Base-by-base conservation (phyloP, 2,329 filamentous ascomycete genomes). In the Penicillium sp. region DNA sequence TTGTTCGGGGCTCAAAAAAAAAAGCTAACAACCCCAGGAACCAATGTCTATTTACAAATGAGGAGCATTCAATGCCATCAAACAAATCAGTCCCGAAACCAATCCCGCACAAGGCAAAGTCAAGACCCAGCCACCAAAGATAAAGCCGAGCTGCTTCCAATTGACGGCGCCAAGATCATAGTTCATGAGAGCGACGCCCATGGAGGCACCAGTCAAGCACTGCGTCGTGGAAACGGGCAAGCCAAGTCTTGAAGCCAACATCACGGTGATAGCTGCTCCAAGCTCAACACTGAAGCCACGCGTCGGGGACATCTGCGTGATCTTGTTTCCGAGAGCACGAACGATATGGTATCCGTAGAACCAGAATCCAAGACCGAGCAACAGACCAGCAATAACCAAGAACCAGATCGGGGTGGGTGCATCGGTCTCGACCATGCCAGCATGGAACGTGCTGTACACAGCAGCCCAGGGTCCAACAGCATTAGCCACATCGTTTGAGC, bases 401-500 rank as follows among this genome's bases (percentile, higher is more conserved):
- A 76, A 73, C 77, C 77, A 79, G 38, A 73, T 58, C 6, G 77
- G 77, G 0, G 73, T 75, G 8, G 65, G 56, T 2, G 71, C 68
- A 13, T 73, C 55, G 6, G 69, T 70, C 6, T 60, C 54, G 19
- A 76, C 68, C 4, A 53, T 47, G 13, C 74, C 75, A 0, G 71
- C 69, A 15, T 64, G 57, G 60, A 63, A 79, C 6, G 73, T 74
- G 17, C 0, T 33, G 31, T 33, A 33, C 2, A 70, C 67, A 1
- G 73, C 71, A 1, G 73, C 70, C 68, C 73, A 78, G n/a, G 76
- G 75, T 0, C 74, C 74, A 25, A 78, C 71, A 0, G 75, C 75
- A 58, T 78, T 79, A 41, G 75, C 72, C 5, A 78, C 74, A 58
- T 78, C 76, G 63, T 79, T 79, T 47, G 74, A 73, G n/a, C 77